A percentile compares a stretch with the other conserved stretches of the same genome.
phyloP scores from a whole-genome alignment of 2,329 filamentous ascomycete genomes.

The Fusarium sp. region DNA sequence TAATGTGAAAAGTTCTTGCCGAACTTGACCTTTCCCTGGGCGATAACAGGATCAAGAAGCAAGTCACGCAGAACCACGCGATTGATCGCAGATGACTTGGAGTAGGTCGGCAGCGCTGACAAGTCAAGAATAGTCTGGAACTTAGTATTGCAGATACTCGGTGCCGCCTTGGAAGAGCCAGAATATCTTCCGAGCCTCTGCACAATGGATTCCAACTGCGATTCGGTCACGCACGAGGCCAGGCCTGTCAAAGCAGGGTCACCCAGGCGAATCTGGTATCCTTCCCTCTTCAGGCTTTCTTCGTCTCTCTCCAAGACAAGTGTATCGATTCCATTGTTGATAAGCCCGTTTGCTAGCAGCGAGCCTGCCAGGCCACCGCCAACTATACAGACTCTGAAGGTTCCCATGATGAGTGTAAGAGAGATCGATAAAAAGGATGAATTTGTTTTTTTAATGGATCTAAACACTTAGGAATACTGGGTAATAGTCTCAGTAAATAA shows the following conservation, averaged over 20 bases:
- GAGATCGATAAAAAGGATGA: no score
- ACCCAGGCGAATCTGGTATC: not conserved
- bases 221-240: not conserved
- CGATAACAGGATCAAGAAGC: not conserved
- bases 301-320: not conserved
- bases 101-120: not conserved
- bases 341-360: not conserved
- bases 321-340: not conserved
- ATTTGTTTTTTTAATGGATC: no score
- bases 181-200: not conserved
- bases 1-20: not conserved
- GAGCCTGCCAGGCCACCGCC: not conserved
- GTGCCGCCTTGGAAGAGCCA: not conserved
- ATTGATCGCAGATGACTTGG: not conserved
- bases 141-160: not conserved
- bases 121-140: not conserved
- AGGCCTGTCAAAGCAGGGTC: not conserved
- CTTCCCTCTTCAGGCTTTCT: not conserved
- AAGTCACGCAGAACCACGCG: not conserved
- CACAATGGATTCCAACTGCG: no score
- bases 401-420: not conserved
- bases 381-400: not conserved
- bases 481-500: not conserved
- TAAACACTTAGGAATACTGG: fast-evolving
- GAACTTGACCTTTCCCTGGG: not conserved